Evolutionary conservation across 441 rosid genomes (phyloP).

Genomic region (Mallotus repandus): DNA sequence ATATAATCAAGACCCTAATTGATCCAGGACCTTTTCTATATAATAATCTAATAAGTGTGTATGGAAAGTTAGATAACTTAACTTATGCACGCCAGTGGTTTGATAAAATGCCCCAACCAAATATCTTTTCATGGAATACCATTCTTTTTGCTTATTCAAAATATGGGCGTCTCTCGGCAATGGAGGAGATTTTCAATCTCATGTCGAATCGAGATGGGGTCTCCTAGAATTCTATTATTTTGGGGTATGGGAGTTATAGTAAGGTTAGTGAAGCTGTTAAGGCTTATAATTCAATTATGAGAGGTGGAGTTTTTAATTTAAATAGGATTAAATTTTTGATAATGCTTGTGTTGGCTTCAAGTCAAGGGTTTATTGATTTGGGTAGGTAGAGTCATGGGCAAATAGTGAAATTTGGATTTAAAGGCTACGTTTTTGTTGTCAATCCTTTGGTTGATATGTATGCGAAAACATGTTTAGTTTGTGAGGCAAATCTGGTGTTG

Average conservation of each 20-base stretch:
- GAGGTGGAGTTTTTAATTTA: slow-evolving; percentile 47
- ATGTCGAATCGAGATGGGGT: slow-evolving; percentile 69
- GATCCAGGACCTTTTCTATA: slow-evolving; percentile 53
- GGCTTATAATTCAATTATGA: slow-evolving; percentile 65
- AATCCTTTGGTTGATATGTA: slow-evolving; percentile 88
- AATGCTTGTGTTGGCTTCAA: slow-evolving; percentile 64
- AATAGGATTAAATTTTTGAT: slow-evolving; percentile 74
- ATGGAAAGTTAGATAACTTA: slow-evolving; percentile 40
- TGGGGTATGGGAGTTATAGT: slow-evolving; percentile 61
- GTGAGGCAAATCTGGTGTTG: slow-evolving; percentile 72
- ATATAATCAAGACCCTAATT: slow-evolving; percentile 45
- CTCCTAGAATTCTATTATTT: slow-evolving; percentile 78
- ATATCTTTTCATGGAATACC: slow-evolving; percentile 74
- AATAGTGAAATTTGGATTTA: slow-evolving; percentile 66
- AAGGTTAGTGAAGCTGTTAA: slow-evolving; percentile 47
- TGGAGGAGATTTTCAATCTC: slow-evolving; percentile 48
- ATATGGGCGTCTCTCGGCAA: slow-evolving; percentile 51
- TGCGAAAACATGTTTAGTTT: slow-evolving; percentile 58
- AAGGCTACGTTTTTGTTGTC: slow-evolving; percentile 55
- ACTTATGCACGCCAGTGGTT: slow-evolving; percentile 65
- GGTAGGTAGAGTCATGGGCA: slow-evolving; percentile 81
- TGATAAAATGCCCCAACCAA: slow-evolving; percentile 59
- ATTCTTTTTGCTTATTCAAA: slow-evolving; percentile 75
- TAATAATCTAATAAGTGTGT: slow-evolving; percentile 51
- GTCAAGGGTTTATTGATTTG: slow-evolving; percentile 41